phyloP scores from a whole-genome alignment of 1,284 basidiomycete species.

The Sporisorium sorghi region DNA sequence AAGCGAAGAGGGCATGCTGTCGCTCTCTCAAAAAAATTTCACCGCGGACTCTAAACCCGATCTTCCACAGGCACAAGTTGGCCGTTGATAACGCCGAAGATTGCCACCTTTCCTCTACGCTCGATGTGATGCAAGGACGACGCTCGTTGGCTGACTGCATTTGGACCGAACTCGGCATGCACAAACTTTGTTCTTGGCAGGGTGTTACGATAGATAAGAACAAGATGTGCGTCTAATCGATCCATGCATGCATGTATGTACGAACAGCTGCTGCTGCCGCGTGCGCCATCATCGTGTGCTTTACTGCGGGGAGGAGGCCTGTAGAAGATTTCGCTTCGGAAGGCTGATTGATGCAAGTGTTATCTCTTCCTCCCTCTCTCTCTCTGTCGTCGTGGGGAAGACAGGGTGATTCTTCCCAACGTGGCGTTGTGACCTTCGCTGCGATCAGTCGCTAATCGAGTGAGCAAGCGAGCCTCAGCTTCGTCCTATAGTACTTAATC shows the following conservation, averaged over 20 bases:
- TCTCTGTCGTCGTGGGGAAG: slow-evolving; percentile 9
- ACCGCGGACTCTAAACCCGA: not conserved
- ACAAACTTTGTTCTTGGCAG: too few species aligned
- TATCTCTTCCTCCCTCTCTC: slow-evolving; percentile 6
- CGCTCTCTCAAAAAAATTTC: too few species aligned
- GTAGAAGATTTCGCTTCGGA: not conserved
- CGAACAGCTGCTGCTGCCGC: too few species aligned
- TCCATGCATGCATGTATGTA: too few species aligned
- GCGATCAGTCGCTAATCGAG: too few species aligned
- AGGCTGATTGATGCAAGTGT: not conserved
- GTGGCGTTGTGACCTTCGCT: too few species aligned
- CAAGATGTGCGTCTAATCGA: not conserved
- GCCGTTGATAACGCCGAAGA: too few species aligned
- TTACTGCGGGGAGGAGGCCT: too few species aligned
- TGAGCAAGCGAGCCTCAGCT: not conserved
- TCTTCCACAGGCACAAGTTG: not conserved
- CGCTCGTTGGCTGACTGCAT: not conserved
- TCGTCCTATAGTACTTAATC: not conserved
- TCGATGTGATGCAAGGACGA: too few species aligned
- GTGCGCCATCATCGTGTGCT: not conserved
- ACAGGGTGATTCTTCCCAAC: slow-evolving; percentile 1
- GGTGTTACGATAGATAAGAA: not conserved
- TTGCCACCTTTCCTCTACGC: too few species aligned
- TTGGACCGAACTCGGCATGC: too few species aligned
- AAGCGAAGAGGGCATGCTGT: too few species aligned